Evolutionary conservation across 1,284 basidiomycete species (phyloP).

Genomic region (Omphalotus olearius): DNA sequence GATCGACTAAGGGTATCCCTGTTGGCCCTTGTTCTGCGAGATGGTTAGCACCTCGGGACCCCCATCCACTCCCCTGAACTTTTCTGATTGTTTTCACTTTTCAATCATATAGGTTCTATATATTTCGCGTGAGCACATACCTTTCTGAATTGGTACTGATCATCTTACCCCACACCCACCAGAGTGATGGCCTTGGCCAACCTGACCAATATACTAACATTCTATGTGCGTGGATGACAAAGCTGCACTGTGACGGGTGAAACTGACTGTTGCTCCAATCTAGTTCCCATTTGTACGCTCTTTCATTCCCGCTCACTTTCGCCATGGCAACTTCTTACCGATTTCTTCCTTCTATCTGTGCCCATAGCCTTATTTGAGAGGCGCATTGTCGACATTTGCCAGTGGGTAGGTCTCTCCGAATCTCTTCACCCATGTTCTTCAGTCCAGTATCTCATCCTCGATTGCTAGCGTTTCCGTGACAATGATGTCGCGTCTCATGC

Average conservation of each 20-base stretch:
- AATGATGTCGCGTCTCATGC: constrained; percentile 12
- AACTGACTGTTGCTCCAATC: background rate
- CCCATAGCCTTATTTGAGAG: constrained; percentile 8
- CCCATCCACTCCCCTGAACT: background rate
- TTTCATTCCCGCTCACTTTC: background rate
- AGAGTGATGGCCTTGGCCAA: constrained; percentile 13
- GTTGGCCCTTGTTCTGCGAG: constrained; percentile 8
- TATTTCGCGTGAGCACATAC: constrained; percentile 11
- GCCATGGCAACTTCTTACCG: background rate
- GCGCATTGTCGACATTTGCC: constrained; percentile 10
- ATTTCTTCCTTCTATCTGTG: background rate
- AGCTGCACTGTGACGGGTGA: background rate
- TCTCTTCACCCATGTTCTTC: background rate
- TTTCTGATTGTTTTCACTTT: background rate
- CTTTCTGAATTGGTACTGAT: background rate
- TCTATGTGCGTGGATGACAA: constrained; percentile 3
- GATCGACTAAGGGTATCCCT: constrained; percentile 1
- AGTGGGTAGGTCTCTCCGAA: constrained; percentile 4
- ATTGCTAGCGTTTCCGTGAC: constrained; percentile 8
- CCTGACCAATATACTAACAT: constrained; percentile 10
- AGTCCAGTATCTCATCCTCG: background rate
- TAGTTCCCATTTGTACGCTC: constrained; percentile 7
- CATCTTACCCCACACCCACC: background rate
- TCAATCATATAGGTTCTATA: constrained; percentile 4
- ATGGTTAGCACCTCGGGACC: constrained; percentile 4